Percentiles rank a stretch among this genome's conserved stretches.
Evolutionary conservation across 2,329 filamentous ascomycete genomes (phyloP).

Genomic region (Elsinoe necatrix): DNA sequence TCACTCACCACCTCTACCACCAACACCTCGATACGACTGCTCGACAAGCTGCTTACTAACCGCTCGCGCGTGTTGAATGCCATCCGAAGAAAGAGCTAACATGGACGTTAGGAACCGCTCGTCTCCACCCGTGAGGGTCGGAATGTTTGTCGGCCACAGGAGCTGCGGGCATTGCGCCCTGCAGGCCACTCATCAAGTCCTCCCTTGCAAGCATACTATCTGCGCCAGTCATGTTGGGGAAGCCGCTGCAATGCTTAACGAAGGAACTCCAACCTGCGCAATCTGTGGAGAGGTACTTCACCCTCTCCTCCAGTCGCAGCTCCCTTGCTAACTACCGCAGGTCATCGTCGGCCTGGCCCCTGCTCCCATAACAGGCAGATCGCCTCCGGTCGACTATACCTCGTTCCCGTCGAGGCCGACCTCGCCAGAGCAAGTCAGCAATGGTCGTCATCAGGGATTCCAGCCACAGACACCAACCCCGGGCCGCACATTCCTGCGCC

Average conservation of each 20-base stretch:
- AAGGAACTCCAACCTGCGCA: background rate
- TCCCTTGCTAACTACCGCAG: background rate
- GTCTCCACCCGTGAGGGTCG: background rate
- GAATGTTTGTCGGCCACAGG: background rate
- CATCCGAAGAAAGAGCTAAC: background rate
- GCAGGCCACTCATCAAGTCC: background rate
- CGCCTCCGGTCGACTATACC: background rate
- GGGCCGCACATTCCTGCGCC: background rate
- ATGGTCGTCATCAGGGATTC: slow-evolving; percentile 3
- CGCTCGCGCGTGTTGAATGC: background rate
- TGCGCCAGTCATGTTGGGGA: background rate
- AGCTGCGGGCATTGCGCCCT: background rate
- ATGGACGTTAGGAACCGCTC: background rate
- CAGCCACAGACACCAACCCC: slow-evolving; percentile 7
- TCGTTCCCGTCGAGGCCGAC: background rate
- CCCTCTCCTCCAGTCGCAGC: too few species aligned
- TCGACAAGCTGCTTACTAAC: background rate
- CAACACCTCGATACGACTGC: background rate
- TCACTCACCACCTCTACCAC: background rate
- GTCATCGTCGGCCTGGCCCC: background rate
- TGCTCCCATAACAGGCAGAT: background rate
- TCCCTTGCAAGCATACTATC: background rate
- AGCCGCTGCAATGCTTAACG: background rate
- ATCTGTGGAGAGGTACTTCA: background rate
- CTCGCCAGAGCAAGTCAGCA: background rate